These are phyloP conservation scores for Heritiera littoralis DNA, from an alignment of 345 rosid genomes.

Conservation along the genomic window DNA sequence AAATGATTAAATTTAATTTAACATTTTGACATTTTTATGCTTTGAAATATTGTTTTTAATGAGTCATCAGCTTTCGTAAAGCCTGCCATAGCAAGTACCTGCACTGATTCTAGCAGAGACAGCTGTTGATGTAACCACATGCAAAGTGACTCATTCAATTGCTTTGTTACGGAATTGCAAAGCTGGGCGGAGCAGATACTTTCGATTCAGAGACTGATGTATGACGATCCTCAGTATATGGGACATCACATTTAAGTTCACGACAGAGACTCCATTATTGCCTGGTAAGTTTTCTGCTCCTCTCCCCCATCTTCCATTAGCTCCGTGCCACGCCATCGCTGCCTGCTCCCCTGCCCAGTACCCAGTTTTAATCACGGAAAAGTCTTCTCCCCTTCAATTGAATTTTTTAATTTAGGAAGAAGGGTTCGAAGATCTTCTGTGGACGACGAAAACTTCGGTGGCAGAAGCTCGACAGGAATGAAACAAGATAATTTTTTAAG, in stretches of 20 bases:
- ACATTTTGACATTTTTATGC: no score
- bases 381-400: neutral
- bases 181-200: neutral
- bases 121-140: neutral
- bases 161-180: neutral
- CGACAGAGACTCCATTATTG: neutral
- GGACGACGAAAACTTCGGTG: neutral
- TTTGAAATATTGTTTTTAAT: no score
- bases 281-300: slow-evolving; percentile 12
- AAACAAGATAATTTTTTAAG: neutral
- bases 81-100: neutral
- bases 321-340: neutral
- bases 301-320: neutral
- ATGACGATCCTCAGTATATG: neutral
- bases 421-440: neutral
- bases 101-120: neutral
- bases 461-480: neutral
- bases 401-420: neutral
- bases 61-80: neutral
- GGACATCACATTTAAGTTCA: neutral
- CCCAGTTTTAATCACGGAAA: neutral
- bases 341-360: neutral
- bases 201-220: neutral
- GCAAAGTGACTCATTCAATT: neutral
- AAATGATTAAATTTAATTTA: no score